These are phyloP conservation scores for Purpureocillium takamizusanense DNA, from an alignment of 2,329 filamentous ascomycete species.

Conservation along the genomic window DNA sequence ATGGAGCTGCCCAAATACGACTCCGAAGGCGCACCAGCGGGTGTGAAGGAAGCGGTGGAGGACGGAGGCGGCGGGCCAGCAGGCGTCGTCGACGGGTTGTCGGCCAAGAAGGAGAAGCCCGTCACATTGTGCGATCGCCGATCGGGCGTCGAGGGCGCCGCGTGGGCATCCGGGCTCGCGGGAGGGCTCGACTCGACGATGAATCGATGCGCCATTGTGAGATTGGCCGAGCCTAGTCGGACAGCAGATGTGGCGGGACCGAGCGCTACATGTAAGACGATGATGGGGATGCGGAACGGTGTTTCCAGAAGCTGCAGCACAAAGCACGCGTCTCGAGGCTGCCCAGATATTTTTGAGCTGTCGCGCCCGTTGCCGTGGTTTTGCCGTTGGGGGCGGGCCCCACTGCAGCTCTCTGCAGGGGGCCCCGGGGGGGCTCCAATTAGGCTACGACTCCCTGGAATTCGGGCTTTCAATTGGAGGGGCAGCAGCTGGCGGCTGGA, in stretches of 20 bases:
- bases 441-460: too few relatives aligned
- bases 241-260: too few relatives aligned
- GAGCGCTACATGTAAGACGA: too few relatives aligned
- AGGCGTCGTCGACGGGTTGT: constrained; percentile 44
- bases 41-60: constrained; percentile 45
- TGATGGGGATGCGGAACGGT: too few relatives aligned
- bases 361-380: neutral
- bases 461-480: too few relatives aligned
- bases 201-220: constrained; percentile 31
- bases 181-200: constrained; percentile 34
- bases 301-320: too few relatives aligned
- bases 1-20: constrained; percentile 47
- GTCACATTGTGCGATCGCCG: constrained; percentile 22
- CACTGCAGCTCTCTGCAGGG: neutral
- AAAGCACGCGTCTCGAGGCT: neutral
- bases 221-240: too few relatives aligned
- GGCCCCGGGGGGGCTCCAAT: too few relatives aligned
- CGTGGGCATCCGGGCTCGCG: constrained; percentile 18
- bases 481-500: too few relatives aligned
- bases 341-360: neutral
- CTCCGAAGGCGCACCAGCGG: constrained; percentile 45
- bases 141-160: constrained; percentile 40
- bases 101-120: constrained; percentile 29
- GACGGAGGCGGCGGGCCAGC: constrained; percentile 42
- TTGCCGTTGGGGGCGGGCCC: neutral